Evolutionary conservation across 495 filamentous ascomycete genomes (phyloP), one percentile per base, ranked within the genome.

Genomic region (Astrothelium macrocarpum): DNA sequence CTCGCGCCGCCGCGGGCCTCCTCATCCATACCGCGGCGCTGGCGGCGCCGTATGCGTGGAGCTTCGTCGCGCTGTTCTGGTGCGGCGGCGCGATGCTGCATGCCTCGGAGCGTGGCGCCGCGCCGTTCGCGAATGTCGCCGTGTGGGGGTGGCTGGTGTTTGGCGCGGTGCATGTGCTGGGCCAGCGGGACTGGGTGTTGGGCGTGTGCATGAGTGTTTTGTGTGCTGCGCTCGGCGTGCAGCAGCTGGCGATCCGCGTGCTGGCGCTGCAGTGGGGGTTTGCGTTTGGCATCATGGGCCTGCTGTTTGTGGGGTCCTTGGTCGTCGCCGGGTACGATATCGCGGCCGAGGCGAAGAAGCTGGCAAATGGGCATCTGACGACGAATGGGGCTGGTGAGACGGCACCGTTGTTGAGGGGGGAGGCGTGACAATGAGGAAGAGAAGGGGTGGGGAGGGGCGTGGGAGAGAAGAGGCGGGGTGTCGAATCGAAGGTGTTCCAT

Each of bases 261-360:
- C 80, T 92, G 65, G 85, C 88, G 1, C 76, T 94, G 62, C 91
- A 96, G 77, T 95, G 89, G 91, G 91, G 91, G 73, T 95, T 95
- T 71, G 90, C 90, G 32, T 92, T 95, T 68, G 79, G 83, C 65
- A 87, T 95, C 72, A 91, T 92, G 80, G 84, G 77, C 1, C 72
- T 90, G 43, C 82, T 95, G 60, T 84, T 91, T 70, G 69, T 90
- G 11, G 72, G 78, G 1, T 88, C 87, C 1, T 60, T 87, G 0
- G 75, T 82, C 31, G 78, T 91, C 60, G 86, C 85, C 4, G 73
- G 49, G 20, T 1, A 28, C 25, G 49, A 56, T 56, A 29, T 56
- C 29, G 49, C 49, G 25, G 49, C 49, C 2, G 49, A 9, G 12
- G 25, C 49, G 49, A 56, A 56, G 49, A 56, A 26, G 25, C 7